Evolutionary conservation across 371 early-diverging fungal species (phyloP).

Genomic region (Rhizopus microsporus): DNA sequence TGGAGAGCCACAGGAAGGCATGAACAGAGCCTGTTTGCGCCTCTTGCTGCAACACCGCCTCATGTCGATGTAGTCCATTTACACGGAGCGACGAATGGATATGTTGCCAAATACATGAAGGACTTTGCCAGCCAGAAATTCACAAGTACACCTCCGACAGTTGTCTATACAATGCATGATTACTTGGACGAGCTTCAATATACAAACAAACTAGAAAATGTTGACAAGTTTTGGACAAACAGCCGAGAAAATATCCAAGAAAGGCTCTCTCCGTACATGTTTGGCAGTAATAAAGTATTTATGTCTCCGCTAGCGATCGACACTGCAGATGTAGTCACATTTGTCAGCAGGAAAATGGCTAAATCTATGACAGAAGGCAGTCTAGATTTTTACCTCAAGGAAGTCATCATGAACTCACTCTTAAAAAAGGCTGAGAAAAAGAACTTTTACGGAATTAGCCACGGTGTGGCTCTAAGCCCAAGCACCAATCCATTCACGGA

Average conservation of each 20-base stretch:
- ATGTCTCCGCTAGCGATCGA: constrained; percentile 63
- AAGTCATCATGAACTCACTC: constrained; percentile 59
- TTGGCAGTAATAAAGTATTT: constrained; percentile 52
- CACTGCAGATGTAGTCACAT: constrained; percentile 56
- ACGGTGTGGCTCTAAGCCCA: constrained; percentile 55
- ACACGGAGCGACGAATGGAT: constrained; percentile 68
- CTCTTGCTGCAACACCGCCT: constrained; percentile 20
- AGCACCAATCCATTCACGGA: constrained; percentile 58
- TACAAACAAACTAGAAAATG: constrained; percentile 52
- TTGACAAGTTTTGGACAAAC: constrained; percentile 50
- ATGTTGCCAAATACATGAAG: constrained; percentile 54
- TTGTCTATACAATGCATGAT: constrained; percentile 68
- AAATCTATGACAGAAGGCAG: constrained; percentile 62
- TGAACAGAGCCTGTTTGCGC: constrained; percentile 61
- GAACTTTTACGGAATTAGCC: constrained; percentile 64
- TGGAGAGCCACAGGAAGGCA: constrained; percentile 51
- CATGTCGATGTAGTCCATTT: constrained; percentile 61
- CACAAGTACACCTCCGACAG: constrained; percentile 55
- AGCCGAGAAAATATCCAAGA: constrained; percentile 15
- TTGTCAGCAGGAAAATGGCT: constrained; percentile 63
- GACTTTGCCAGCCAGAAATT: constrained; percentile 28
- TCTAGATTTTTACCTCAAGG: constrained; percentile 61
- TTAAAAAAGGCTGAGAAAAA: constrained; percentile 48
- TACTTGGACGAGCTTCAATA: constrained; percentile 64
- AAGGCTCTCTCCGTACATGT: constrained; percentile 37